phyloP scores from a whole-genome alignment of 371 early-diverging fungal genomes.

The Rhizopus arrhizus region DNA sequence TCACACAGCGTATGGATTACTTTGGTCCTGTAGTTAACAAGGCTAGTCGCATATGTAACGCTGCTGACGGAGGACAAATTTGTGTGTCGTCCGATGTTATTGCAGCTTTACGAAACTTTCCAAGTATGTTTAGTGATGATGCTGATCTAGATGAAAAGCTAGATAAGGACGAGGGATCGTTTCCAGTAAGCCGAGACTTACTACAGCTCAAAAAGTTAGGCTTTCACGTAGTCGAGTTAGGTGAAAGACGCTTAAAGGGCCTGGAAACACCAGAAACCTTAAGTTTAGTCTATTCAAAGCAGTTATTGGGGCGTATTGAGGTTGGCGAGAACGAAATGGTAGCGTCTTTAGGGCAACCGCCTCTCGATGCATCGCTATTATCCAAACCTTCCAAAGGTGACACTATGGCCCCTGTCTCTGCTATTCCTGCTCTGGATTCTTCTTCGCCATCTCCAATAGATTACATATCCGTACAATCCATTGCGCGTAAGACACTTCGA shows the following conservation, averaged over 20 bases:
- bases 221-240: conserved; percentile 69
- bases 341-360: background rate
- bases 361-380: background rate
- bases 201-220: conserved; percentile 69
- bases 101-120: conserved; percentile 45
- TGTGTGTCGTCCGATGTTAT: conserved; percentile 66
- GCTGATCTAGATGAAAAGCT: conserved; percentile 5
- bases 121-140: conserved; percentile 36
- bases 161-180: conserved; percentile 1
- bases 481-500: background rate
- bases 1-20: conserved; percentile 93
- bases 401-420: background rate
- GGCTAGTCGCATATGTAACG: conserved; percentile 80
- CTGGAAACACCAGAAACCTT: conserved; percentile 85
- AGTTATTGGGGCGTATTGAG: conserved; percentile 49
- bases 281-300: conserved; percentile 67
- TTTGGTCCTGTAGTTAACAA: conserved; percentile 93
- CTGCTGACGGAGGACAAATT: conserved; percentile 92
- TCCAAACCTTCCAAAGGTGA: background rate
- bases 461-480: background rate
- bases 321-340: conserved; percentile 35
- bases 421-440: background rate
- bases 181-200: conserved; percentile 51
- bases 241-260: conserved; percentile 83
- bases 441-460: background rate